Evolutionary conservation across 495 filamentous ascomycete genomes (phyloP).

Genomic region (Aspergillus sclerotiicarbonarius): DNA sequence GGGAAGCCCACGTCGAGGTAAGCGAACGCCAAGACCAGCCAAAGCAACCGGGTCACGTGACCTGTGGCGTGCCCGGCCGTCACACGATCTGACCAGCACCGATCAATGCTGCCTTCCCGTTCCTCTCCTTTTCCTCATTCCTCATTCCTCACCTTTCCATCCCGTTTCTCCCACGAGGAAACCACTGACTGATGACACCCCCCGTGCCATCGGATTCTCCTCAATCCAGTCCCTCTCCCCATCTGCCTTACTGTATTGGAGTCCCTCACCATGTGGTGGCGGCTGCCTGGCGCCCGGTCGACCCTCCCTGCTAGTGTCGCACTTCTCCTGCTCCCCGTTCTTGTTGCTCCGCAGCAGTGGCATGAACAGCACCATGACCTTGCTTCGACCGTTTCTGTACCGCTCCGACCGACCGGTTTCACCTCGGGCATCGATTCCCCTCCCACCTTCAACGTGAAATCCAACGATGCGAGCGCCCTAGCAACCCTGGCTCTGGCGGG

Average conservation of each 20-base stretch:
- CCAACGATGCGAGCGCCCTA: slow-evolving; percentile 88
- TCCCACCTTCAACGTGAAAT: slow-evolving; percentile 39
- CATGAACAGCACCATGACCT: slow-evolving; percentile 35
- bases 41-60: too few species aligned
- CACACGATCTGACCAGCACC: too few species aligned
- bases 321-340: slow-evolving; percentile 41
- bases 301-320: slow-evolving; percentile 50
- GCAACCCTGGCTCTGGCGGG: slow-evolving; percentile 88
- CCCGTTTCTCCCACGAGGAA: too few species aligned
- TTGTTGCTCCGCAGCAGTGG: slow-evolving; percentile 52
- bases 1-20: too few species aligned
- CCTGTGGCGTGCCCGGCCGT: too few species aligned
- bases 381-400: slow-evolving; percentile 33
- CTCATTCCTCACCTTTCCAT: too few species aligned
- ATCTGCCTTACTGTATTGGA: slow-evolving; percentile 26
- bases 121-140: too few species aligned
- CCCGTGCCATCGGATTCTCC: not conserved
- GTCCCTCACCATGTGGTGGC: slow-evolving; percentile 47
- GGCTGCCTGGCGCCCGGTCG: slow-evolving; percentile 47
- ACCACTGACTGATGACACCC: not conserved
- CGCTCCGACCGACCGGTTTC: slow-evolving; percentile 25
- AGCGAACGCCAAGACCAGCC: too few species aligned
- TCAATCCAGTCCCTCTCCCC: not conserved
- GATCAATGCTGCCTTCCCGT: too few species aligned
- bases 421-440: slow-evolving; percentile 11